Evolutionary conservation across 768 basidiomycete genomes (phyloP), one percentile per base, ranked within the genome.

Genomic region (Boletus insuetus): DNA sequence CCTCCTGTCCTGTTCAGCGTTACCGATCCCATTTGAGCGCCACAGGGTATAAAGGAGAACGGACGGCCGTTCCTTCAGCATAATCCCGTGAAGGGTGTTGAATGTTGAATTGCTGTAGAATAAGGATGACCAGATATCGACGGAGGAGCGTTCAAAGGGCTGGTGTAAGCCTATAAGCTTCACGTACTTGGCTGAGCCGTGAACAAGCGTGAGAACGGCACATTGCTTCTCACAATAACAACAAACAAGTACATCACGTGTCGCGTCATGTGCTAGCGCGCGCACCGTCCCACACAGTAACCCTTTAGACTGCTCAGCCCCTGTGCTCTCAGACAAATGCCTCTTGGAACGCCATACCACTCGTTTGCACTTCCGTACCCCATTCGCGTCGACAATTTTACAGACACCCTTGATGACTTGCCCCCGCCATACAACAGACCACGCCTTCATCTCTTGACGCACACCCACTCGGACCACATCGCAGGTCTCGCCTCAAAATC

Each of bases 401-500:
- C 82, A 4, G 62, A 69, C 35, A 69, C 71, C 19, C 62, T 76
- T 55, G 70, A 79, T 6, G 56, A 70, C 29, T 45, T 72, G 5
- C 68, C 70, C 20, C 46, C 64, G 12, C 70, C 69, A 0, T 70
- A 63, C 48, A 76, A 71, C 46, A 59, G 66, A 57, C 71, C 75
- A 2, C 67, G 74, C 10, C 70, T 94, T 12, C 83, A 91, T 67
- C 81, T 97, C n/a, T 80, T 97, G 51, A 85, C 88, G 0, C 94
- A 97, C 66, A 90, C 93, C 0, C 95, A 96, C 72, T 80, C 93
- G 0, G 94, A 96, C 71, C 94, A 97, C 65, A 79, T 93, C 49
- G 73, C 72, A 41, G 94, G 95, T 5, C 78, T 97, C 26, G 79
- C 84, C 19, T 81, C 89, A 22, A 82, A 84, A 54, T 86, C 84